phyloP scores from a whole-genome alignment of 306 rosid genomes.

The Prunus mira region DNA sequence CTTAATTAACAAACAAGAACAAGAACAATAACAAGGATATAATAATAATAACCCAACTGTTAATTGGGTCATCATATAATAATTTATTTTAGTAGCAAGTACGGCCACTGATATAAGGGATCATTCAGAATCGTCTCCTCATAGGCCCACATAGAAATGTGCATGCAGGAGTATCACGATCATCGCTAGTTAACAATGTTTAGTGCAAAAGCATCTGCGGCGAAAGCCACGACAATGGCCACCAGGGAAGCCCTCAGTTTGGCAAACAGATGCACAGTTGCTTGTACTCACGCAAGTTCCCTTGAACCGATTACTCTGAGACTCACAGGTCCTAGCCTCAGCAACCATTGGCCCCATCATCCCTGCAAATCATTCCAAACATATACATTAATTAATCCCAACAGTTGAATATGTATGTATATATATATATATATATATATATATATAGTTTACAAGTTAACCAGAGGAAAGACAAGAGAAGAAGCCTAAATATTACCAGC shows the following conservation, averaged over 20 bases:
- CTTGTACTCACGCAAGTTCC: constrained; percentile 38
- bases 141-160: background rate
- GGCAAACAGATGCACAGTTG: constrained; percentile 50
- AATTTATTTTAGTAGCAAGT: background rate
- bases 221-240: constrained; percentile 63
- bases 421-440: too few species aligned
- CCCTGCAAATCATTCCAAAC: constrained; percentile 10
- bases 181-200: constrained; percentile 4
- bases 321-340: constrained; percentile 54
- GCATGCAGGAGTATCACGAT: too few species aligned
- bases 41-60: background rate
- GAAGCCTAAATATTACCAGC: constrained; percentile 28
- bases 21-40: background rate
- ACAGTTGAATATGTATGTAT: too few species aligned
- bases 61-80: background rate
- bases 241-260: constrained; percentile 41
- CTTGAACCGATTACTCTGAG: constrained; percentile 45
- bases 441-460: background rate
- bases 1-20: background rate
- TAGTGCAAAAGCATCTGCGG: constrained; percentile 59
- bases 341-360: constrained; percentile 45
- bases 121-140: background rate
- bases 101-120: background rate
- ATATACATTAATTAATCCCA: background rate
- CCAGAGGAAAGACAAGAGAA: background rate